Evolutionary conservation across 2,329 filamentous ascomycete species (phyloP), one percentile per base, ranked within the genome.

Genomic region (Stemphylium beticola): DNA sequence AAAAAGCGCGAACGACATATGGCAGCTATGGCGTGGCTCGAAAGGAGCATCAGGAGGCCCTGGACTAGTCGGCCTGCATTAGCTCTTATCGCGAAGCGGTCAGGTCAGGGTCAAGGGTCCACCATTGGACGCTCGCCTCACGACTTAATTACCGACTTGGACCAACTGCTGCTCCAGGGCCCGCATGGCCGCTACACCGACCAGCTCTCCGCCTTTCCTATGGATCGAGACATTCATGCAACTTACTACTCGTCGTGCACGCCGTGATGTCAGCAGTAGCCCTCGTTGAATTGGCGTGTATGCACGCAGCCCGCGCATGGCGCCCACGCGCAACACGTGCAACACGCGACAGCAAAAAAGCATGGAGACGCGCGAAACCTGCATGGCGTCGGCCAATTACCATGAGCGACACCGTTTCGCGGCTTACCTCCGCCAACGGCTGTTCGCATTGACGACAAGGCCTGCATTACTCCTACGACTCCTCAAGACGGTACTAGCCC

Each of bases 11-110:
- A 41, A 22, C 24, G 37, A 39, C 18, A 22, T 14, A 37, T 18
- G 26, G 10, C 46, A 29, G 46, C 29, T 37, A 34, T 40, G 46
- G 46, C 37, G 26, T 37, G 24, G 41, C 20, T 50, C 44, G 55
- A 57, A 53, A 55, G 60, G 60, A 63, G 60, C 58, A 59, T 61
- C 53, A 46, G 60, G 60, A 63, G 60, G 60, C 49, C 58, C 50
- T 37, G 52, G 49, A 39, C 53, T 54, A 58, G 56, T 47, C 44
- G 15, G 37, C 33, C 17, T 20, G 32, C 38, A 41, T 46, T 53
- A 55, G 39, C 47, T 33, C 36, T 41, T 48, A 54, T 54, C 40
- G 48, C 53, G 47, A 54, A 55, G 41, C 44, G 40, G 50, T 39
- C 42, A 32, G 29, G 46, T n/a, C 46, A 49, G 46, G 46, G 33